Evolutionary conservation across 139 green algal genomes (phyloP).

Genomic region (Penium margaritaceum): DNA sequence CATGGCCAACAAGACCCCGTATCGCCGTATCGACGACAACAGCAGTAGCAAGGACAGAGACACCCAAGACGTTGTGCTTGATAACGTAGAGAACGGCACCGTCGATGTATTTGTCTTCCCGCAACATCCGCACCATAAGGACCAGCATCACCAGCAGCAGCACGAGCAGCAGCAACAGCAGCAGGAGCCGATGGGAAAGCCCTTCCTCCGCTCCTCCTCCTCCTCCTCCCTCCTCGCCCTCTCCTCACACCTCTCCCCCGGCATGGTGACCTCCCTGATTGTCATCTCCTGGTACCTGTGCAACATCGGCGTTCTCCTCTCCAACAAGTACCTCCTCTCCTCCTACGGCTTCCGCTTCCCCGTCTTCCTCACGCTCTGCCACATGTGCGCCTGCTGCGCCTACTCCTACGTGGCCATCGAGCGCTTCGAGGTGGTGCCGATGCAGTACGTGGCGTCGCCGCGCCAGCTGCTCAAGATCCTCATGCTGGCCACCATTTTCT

Average conservation of each 20-base stretch:
- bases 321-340: constrained; percentile 87
- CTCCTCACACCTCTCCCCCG: constrained; percentile 3
- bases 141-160: too few species aligned
- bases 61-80: too few species aligned
- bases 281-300: constrained; percentile 61
- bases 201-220: too few species aligned
- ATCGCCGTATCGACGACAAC: too few species aligned
- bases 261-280: constrained; percentile 6
- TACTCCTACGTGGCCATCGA: constrained; percentile 47
- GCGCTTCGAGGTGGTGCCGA: constrained; percentile 20
- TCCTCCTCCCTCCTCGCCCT: background rate
- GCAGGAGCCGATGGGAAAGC: too few species aligned
- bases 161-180: too few species aligned
- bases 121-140: too few species aligned
- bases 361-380: constrained; percentile 81
- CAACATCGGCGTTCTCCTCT: constrained; percentile 88
- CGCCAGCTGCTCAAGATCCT: constrained; percentile 67
- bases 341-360: constrained; percentile 51
- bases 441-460: constrained; percentile 53
- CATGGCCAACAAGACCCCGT: too few species aligned
- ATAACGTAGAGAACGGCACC: too few species aligned
- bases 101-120: too few species aligned
- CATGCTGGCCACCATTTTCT: constrained; percentile 73
- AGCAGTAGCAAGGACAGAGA: too few species aligned
- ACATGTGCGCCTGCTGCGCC: constrained; percentile 76